phyloP scores from a whole-genome alignment of 225 moss, liverwort and hornwort genomes.

The Ulota crispa region DNA sequence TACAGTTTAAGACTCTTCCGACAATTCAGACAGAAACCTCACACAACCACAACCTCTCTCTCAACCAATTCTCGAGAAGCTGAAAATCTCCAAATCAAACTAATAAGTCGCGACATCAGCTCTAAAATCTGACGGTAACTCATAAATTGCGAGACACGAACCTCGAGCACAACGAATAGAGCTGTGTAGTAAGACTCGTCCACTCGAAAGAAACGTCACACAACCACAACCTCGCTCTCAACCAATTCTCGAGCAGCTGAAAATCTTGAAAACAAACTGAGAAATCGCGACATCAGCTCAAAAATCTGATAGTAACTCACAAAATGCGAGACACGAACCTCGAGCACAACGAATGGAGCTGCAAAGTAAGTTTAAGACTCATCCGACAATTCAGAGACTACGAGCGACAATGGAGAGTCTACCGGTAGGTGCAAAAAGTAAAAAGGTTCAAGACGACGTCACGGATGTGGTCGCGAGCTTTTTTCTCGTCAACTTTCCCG shows the following conservation, averaged over 20 bases:
- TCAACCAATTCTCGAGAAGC: too few relatives aligned
- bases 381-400: too few relatives aligned
- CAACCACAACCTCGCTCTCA: background rate
- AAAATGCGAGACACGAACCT: background rate
- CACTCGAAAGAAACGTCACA: background rate
- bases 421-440: conserved; percentile 7
- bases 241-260: background rate
- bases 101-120: too few relatives aligned
- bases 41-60: too few relatives aligned
- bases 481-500: conserved; percentile 7
- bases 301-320: background rate
- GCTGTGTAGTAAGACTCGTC: too few relatives aligned
- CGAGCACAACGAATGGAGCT: background rate
- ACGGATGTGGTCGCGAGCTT: background rate
- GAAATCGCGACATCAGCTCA: background rate
- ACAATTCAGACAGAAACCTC: too few relatives aligned
- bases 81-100: too few relatives aligned
- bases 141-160: too few relatives aligned
- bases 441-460: conserved; percentile 2
- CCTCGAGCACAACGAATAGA: too few relatives aligned
- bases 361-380: background rate
- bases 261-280: background rate
- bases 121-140: too few relatives aligned
- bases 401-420: too few relatives aligned
- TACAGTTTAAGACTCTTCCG: background rate